Percentiles rank a stretch among this genome's conserved stretches.
phyloP scores from a whole-genome alignment of 2,329 filamentous ascomycete genomes.

The Coleophoma cylindrospora region DNA sequence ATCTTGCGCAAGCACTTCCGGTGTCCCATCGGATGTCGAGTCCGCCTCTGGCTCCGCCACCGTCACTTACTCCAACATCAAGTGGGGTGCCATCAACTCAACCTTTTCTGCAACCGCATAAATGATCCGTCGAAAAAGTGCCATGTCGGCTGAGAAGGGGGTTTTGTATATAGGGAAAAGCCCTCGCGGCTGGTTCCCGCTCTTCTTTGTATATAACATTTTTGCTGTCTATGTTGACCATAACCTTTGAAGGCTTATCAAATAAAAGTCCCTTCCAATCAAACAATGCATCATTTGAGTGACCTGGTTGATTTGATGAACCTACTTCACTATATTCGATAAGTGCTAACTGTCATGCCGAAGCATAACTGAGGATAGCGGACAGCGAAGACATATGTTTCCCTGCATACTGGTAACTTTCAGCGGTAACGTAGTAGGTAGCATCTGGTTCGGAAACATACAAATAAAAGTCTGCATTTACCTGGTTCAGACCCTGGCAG shows the following conservation, averaged over 20 bases:
- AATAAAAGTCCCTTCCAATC: neutral
- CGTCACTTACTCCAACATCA: conserved; percentile 32
- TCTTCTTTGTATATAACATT: neutral
- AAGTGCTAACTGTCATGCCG: neutral
- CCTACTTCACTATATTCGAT: neutral
- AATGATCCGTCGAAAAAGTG: neutral
- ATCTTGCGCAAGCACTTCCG: conserved; percentile 45
- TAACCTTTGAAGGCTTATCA: neutral
- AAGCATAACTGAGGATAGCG: neutral
- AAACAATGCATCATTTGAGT: neutral
- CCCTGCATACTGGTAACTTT: no score
- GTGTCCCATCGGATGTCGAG: conserved; percentile 46
- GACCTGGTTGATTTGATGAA: neutral
- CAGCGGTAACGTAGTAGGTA: no score
- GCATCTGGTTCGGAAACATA: no score
- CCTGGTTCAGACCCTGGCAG: neutral
- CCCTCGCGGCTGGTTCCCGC: neutral
- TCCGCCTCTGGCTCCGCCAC: conserved; percentile 36
- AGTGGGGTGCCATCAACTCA: conserved; percentile 26
- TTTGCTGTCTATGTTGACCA: neutral
- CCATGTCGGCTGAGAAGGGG: neutral
- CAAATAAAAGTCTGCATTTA: no score
- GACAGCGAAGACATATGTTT: no score
- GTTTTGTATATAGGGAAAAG: neutral
- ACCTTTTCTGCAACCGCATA: conserved; percentile 16